A percentile compares a stretch with the other conserved stretches of the same genome.
Conservation (phyloP, 2,329 filamentous ascomycete species). For the Aspergillus sp. region DNA sequence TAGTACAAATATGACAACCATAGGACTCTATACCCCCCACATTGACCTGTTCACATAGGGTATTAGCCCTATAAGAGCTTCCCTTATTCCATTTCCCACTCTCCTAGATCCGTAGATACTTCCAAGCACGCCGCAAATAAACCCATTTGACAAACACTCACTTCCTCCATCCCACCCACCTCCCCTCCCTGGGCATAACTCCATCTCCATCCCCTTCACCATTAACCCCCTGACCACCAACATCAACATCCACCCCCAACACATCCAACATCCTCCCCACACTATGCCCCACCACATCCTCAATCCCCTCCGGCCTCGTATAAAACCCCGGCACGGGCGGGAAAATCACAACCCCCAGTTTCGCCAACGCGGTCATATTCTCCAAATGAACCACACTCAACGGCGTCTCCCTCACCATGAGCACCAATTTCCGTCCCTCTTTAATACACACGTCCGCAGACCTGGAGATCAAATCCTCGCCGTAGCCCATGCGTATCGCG, state of each 20-base stretch:
- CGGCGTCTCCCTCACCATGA: conserved; percentile 46
- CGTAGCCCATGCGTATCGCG: conserved; percentile 40
- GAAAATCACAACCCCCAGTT: conserved; percentile 39
- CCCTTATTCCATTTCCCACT: no score
- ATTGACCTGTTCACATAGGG: no score
- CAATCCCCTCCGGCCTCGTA: conserved; percentile 28
- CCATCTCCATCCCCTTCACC: not conserved
- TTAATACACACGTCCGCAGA: conserved; percentile 49
- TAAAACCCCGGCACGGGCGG: conserved; percentile 47
- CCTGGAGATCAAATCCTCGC: conserved; percentile 46
- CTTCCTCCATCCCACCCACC: conserved; percentile 21
- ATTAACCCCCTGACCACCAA: conserved; percentile 20
- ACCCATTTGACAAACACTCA: not conserved
- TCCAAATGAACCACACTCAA: not conserved
- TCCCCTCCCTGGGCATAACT: not conserved
- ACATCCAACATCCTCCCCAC: conserved; percentile 47
- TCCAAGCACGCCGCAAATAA: no score
- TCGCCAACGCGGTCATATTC: conserved; percentile 12
- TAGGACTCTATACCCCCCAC: no score
- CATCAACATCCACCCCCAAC: conserved; percentile 23
- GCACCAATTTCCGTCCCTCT: conserved; percentile 39
- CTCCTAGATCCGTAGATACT: no score
- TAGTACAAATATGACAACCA: no score
- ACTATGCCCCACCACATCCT: conserved; percentile 44
- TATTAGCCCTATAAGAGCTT: no score